Evolutionary conservation across 805 yeast genomes (phyloP), one percentile per base, ranked within the genome.

Genomic region (Spathaspora arborariae): DNA sequence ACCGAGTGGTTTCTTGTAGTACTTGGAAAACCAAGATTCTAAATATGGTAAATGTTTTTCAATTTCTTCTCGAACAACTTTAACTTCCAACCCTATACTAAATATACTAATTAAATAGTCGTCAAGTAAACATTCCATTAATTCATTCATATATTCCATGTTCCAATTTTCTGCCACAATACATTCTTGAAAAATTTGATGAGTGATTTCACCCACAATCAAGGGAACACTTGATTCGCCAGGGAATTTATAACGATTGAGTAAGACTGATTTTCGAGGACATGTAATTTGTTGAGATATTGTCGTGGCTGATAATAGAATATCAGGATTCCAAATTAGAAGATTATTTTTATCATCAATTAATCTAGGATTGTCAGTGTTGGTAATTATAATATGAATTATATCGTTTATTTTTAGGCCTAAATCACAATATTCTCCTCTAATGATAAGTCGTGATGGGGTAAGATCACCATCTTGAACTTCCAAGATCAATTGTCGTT

Each of bases 301-400:
- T 3, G 84, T 68, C 0, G 98, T 94, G 2, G 96, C 90, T 0
- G 97, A 80, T 0, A 92, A 66, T 10, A 94, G 65, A 3, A 80
- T 65, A 59, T 94, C 98, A 0, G 99, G 99, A 53, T 86, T 79
- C 76, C 94, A 77, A 18, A 92, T 75, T 22, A 91, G 63, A n/a
- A 90, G 60, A 53, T 85, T 81, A 24, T 75, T 75, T 27, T 74
- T 65, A 48, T 76, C 75, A 52, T 84, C 87, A 7, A 84, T 75
- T 2, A 82, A 51, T 16, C 62, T 64, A 1, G 76, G 74, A 36
- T 61, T 64, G 2, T 57, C 54, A 20, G 64, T 56, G 42, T 65
- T 56, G 1, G 75, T 74, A 4, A 83, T 76, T 9, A 86, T 70
- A 4, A 85, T 63, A 61, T 86, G 88, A 15, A 86, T 70, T 0